Evolutionary conservation across 345 rosid species (phyloP).

Genomic region (Heritiera fomes): DNA sequence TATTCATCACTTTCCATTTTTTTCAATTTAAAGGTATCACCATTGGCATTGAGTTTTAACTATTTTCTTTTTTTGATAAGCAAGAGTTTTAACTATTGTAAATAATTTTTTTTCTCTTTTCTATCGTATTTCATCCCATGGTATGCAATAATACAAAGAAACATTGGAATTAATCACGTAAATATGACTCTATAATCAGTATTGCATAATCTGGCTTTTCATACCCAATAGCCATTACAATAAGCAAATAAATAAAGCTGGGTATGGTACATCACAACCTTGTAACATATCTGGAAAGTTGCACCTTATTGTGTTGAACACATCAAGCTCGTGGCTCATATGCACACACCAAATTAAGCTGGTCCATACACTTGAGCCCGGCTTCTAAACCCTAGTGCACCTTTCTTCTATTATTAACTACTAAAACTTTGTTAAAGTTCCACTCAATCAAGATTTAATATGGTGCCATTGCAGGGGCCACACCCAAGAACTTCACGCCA

Average conservation of each 20-base stretch:
- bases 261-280: background rate
- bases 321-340: background rate
- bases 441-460: background rate
- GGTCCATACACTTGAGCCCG: background rate
- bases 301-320: slow-evolving; percentile 7
- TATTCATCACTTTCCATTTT: too few species aligned
- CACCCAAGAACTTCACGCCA: slow-evolving; percentile 5
- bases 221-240: slow-evolving; percentile 7
- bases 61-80: too few species aligned
- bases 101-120: background rate
- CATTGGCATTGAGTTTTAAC: background rate
- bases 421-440: background rate
- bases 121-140: background rate
- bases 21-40: background rate
- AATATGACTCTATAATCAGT: too few species aligned
- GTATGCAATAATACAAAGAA: background rate
- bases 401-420: background rate
- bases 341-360: background rate
- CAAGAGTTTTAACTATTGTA: background rate
- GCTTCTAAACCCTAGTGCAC: background rate
- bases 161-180: background rate
- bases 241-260: background rate
- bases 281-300: background rate
- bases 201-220: background rate
- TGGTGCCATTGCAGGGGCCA: slow-evolving; percentile 14